A percentile compares a stretch with the other conserved stretches of the same genome.
Evolutionary conservation across 2,329 filamentous ascomycete genomes (phyloP).

Genomic region (Trichoderma lentiforme): DNA sequence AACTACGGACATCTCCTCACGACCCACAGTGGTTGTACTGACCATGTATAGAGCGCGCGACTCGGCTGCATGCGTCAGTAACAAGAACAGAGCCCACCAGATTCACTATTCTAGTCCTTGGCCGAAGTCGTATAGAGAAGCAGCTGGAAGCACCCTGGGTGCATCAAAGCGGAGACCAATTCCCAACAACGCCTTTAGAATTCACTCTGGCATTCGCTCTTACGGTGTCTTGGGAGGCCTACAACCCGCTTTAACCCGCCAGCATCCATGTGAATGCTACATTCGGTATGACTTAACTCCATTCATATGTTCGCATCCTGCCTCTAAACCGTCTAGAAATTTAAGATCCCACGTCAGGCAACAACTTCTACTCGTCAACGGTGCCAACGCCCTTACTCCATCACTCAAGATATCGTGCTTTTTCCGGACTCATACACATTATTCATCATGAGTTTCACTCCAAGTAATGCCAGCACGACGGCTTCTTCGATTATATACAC

Average conservation of each 20-base stretch:
- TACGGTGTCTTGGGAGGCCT: background rate
- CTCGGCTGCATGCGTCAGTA: background rate
- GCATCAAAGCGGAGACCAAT: background rate
- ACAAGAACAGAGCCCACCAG: background rate
- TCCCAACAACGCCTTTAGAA: background rate
- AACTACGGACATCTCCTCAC: background rate
- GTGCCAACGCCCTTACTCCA: background rate
- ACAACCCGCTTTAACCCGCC: background rate
- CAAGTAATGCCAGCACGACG: background rate
- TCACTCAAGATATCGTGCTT: background rate
- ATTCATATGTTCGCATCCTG: background rate
- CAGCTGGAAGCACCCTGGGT: background rate
- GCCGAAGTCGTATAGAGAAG: background rate
- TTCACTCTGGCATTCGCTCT: background rate
- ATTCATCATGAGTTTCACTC: background rate
- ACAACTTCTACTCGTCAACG: background rate
- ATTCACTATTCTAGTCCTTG: background rate
- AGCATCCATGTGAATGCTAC: background rate
- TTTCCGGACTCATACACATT: background rate
- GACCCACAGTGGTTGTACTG: background rate
- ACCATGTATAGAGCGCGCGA: background rate
- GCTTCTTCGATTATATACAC: background rate
- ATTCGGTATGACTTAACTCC: background rate
- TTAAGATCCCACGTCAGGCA: background rate
- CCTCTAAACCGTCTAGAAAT: background rate